Percentiles rank a stretch among this genome's conserved stretches.
These are phyloP conservation scores for Diaporthe aspalathi DNA, from an alignment of 2,329 filamentous ascomycete genomes.

Conservation along the genomic window DNA sequence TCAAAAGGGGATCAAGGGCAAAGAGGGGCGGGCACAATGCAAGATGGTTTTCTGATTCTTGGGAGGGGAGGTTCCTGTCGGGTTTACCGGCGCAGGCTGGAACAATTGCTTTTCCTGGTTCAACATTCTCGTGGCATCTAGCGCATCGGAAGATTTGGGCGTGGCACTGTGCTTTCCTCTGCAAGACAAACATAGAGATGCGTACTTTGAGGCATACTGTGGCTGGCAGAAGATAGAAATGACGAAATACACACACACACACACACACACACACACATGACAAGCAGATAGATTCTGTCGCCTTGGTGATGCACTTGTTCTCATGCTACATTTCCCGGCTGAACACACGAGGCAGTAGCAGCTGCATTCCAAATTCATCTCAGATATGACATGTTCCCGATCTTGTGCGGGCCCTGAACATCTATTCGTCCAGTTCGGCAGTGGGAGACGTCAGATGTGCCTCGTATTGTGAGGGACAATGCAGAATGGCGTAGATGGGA, in stretches of 20 bases:
- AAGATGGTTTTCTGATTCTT: constrained; percentile 26
- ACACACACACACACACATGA: constrained; percentile 21
- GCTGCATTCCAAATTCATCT: neutral
- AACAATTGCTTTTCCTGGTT: constrained; percentile 13
- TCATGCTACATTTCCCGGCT: constrained; percentile 1
- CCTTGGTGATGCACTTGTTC: too few relatives aligned
- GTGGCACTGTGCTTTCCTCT: constrained; percentile 33
- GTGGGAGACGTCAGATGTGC: constrained; percentile 23
- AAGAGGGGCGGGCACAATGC: constrained; percentile 13
- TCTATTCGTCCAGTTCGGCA: constrained; percentile 9
- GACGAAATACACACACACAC: constrained; percentile 25
- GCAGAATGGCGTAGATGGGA: constrained; percentile 22
- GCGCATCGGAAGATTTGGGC: constrained; percentile 25
- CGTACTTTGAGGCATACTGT: constrained; percentile 33
- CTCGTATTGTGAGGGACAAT: constrained; percentile 36
- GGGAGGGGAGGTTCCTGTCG: constrained; percentile 1
- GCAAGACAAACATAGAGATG: constrained; percentile 35
- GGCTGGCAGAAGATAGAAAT: constrained; percentile 36
- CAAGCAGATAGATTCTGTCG: neutral
- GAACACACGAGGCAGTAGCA: neutral
- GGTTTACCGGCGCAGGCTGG: constrained; percentile 31
- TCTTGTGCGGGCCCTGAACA: neutral
- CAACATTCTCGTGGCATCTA: constrained; percentile 16
- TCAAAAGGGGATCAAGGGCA: constrained; percentile 19
- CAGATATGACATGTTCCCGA: constrained; percentile 1